Evolutionary conservation across 345 rosid species (phyloP).

Genomic region (Cochlearia excelsa): DNA sequence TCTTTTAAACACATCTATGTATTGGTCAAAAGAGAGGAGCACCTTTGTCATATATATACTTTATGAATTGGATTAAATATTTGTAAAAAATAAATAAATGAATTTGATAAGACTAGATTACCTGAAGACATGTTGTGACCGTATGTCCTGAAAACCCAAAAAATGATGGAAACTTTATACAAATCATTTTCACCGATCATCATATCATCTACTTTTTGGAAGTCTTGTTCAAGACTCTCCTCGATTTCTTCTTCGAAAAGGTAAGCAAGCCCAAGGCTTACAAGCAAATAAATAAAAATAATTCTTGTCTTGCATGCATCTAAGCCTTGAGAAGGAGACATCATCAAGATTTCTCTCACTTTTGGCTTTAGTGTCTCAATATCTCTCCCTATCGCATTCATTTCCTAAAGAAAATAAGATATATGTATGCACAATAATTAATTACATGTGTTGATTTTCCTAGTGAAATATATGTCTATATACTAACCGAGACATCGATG

Average conservation of each 20-base stretch:
- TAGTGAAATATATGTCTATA: too few relatives aligned
- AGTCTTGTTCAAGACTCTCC: neutral
- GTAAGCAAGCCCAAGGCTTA: constrained; percentile 18
- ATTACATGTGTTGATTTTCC: too few relatives aligned
- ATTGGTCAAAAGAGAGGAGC: neutral
- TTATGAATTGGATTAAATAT: too few relatives aligned
- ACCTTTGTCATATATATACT: neutral
- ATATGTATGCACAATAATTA: too few relatives aligned
- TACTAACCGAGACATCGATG: too few relatives aligned
- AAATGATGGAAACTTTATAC: constrained; percentile 16
- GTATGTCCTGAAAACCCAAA: constrained; percentile 16
- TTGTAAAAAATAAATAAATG: too few relatives aligned
- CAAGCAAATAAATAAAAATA: constrained; percentile 1
- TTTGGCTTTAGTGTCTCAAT: neutral
- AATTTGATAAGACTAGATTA: neutral
- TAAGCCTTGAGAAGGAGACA: neutral
- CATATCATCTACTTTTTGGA: neutral
- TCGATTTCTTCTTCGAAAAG: constrained; percentile 14
- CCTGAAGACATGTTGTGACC: constrained; percentile 23
- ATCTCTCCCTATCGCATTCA: neutral
- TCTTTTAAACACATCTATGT: constrained; percentile 36
- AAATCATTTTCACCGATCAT: constrained; percentile 14
- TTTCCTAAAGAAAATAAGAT: neutral
- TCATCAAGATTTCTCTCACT: neutral
- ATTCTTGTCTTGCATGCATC: neutral